A percentile compares a stretch with the other conserved stretches of the same genome.
Conservation (phyloP, 2,329 filamentous ascomycete species). For the Penicillium brevicompactum region DNA sequence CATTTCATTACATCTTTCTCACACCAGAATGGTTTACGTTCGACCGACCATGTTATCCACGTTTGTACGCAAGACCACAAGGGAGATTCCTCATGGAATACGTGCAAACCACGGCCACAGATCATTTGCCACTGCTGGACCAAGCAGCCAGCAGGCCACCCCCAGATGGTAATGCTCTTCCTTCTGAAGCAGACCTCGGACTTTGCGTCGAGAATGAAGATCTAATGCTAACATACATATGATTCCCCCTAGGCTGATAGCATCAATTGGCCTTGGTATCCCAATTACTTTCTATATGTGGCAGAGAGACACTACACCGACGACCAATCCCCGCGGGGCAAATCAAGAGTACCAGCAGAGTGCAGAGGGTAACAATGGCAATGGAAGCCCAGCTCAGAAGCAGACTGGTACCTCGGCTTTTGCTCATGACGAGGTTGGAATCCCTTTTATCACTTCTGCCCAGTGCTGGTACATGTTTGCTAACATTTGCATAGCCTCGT, state of each 20-base stretch:
- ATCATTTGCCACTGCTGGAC: background rate
- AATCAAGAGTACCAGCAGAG: constrained; percentile 7
- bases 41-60: background rate
- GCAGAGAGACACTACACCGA: background rate
- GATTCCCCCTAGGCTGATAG: background rate
- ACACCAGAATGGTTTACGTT: background rate
- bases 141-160: background rate
- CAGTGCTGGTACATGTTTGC: background rate
- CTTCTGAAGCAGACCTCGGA: no score
- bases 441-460: background rate
- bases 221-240: background rate
- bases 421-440: background rate
- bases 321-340: background rate
- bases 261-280: background rate
- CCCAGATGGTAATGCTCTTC: background rate
- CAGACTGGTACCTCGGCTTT: background rate
- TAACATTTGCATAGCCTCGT: constrained; percentile 8
- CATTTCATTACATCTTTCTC: no score
- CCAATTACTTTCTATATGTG: constrained; percentile 1
- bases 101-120: background rate
- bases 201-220: background rate
- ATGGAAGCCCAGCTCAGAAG: background rate
- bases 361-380: background rate
- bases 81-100: background rate
- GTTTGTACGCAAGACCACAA: background rate